Percentiles rank a stretch among this genome's conserved stretches.
These are phyloP conservation scores for Aspergillus sergii DNA, from an alignment of 2,329 filamentous ascomycete species.

Conservation along the genomic window DNA sequence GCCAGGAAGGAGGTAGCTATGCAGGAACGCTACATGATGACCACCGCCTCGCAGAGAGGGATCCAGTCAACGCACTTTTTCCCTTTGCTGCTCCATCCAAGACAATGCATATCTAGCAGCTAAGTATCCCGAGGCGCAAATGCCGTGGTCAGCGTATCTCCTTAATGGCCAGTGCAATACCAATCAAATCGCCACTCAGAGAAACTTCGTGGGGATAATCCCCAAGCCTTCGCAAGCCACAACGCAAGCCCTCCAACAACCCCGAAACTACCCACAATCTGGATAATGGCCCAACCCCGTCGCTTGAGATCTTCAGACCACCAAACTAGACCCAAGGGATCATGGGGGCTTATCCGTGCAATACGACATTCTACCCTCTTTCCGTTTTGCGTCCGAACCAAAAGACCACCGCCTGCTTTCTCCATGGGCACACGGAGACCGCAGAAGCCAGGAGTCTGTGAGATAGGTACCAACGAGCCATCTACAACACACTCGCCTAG, in stretches of 20 bases:
- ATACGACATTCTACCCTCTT: conserved; percentile 37
- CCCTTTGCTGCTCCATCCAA: neutral
- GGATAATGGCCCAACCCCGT: conserved; percentile 68
- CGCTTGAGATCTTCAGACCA: conserved; percentile 67
- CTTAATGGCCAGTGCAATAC: conserved; percentile 18
- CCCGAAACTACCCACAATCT: conserved; percentile 73
- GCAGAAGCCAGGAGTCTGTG: conserved; percentile 37
- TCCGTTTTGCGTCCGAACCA: conserved; percentile 27
- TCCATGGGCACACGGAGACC: conserved; percentile 28
- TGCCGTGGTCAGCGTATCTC: neutral
- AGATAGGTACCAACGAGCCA: conserved; percentile 61
- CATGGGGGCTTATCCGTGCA: conserved; percentile 58
- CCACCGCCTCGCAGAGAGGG: neutral
- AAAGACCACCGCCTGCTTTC: conserved; percentile 26
- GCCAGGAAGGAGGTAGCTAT: neutral
- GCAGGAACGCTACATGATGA: neutral
- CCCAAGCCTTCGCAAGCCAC: conserved; percentile 56
- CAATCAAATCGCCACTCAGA: conserved; percentile 35
- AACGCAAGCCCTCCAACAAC: conserved; percentile 72
- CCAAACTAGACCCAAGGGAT: conserved; percentile 77
- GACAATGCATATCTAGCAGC: neutral
- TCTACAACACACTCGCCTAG: conserved; percentile 69
- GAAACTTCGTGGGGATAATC: conserved; percentile 35
- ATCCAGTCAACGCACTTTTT: neutral
- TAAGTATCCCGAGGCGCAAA: neutral